A percentile compares a stretch with the other conserved stretches of the same genome.
Evolutionary conservation across 768 basidiomycete genomes (phyloP).

Genomic region (Naganishia randhawae): DNA sequence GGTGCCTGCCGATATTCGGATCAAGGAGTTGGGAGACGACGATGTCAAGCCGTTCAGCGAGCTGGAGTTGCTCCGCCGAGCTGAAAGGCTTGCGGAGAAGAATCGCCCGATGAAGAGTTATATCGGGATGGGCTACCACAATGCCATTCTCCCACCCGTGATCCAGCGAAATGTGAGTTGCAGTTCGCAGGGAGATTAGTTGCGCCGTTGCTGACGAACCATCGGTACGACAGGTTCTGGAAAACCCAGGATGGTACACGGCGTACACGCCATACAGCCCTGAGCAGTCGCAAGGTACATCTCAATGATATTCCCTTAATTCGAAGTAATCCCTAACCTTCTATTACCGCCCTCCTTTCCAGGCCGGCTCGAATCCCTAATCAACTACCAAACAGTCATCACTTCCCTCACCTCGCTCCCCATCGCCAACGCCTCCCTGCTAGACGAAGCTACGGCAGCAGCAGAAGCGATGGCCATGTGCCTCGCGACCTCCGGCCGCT

Average conservation of each 20-base stretch:
- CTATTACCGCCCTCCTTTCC: constrained; percentile 9
- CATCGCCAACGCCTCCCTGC: constrained; percentile 89
- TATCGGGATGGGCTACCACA: constrained; percentile 98
- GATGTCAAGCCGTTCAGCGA: constrained; percentile 79
- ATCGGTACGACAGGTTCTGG: constrained; percentile 50
- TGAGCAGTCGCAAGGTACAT: constrained; percentile 90
- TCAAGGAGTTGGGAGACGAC: constrained; percentile 56
- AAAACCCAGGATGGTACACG: constrained; percentile 98
- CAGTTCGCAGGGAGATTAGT: constrained; percentile 42
- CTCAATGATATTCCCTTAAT: background rate
- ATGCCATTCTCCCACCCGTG: constrained; percentile 89
- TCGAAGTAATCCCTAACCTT: background rate
- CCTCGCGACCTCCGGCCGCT: constrained; percentile 56
- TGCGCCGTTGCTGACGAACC: too few species aligned
- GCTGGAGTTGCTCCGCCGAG: constrained; percentile 71
- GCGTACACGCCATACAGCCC: constrained; percentile 95
- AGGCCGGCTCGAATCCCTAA: constrained; percentile 92
- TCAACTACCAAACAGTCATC: constrained; percentile 96
- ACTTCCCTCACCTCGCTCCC: constrained; percentile 90
- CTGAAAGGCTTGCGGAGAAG: constrained; percentile 67
- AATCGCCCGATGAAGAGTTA: constrained; percentile 86
- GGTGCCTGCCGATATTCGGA: constrained; percentile 75
- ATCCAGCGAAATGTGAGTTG: constrained; percentile 70
- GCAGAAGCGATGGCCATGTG: constrained; percentile 98
- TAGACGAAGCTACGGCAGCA: constrained; percentile 92